Evolutionary conservation across 1,284 basidiomycete species (phyloP).

Genomic region (Cutaneotrichosporon sp.): DNA sequence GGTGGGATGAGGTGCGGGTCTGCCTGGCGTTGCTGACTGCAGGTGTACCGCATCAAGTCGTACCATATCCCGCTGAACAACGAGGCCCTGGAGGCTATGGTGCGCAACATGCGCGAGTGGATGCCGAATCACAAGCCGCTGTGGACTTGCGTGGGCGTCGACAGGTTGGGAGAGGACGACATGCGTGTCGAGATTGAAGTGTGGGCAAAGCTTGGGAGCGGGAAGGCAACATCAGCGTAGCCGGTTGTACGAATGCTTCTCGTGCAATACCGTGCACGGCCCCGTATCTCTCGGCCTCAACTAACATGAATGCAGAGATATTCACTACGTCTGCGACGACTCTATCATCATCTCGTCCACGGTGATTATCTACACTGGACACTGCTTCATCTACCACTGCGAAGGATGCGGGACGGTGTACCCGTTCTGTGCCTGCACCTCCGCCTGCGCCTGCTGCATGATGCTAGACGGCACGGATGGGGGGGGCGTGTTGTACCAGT

Average conservation of each 20-base stretch:
- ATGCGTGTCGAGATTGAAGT: slow-evolving; percentile 37
- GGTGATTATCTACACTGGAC: too few species aligned
- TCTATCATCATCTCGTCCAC: too few species aligned
- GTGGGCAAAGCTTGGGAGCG: slow-evolving; percentile 18
- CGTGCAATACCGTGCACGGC: too few species aligned
- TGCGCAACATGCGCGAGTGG: slow-evolving; percentile 20
- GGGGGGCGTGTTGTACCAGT: slow-evolving; percentile 8
- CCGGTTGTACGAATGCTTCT: too few species aligned
- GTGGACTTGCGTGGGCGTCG: slow-evolving; percentile 30
- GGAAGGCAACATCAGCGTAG: too few species aligned
- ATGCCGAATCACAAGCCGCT: slow-evolving; percentile 29
- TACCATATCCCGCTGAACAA: slow-evolving; percentile 26
- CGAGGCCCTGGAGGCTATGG: slow-evolving; percentile 22
- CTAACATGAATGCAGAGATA: too few species aligned
- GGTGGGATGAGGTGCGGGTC: slow-evolving; percentile 26
- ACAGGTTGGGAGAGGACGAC: slow-evolving; percentile 17
- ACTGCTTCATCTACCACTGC: slow-evolving; percentile 10
- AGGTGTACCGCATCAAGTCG: slow-evolving; percentile 24
- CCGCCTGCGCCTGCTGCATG: slow-evolving; percentile 3
- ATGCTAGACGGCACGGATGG: slow-evolving; percentile 5
- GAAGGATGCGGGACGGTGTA: neutral
- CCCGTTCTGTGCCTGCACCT: neutral
- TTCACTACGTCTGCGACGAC: too few species aligned
- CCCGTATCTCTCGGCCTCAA: too few species aligned
- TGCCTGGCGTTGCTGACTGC: neutral